Base-by-base conservation (phyloP, 441 rosid genomes). In the Gossypium davidsonii region DNA sequence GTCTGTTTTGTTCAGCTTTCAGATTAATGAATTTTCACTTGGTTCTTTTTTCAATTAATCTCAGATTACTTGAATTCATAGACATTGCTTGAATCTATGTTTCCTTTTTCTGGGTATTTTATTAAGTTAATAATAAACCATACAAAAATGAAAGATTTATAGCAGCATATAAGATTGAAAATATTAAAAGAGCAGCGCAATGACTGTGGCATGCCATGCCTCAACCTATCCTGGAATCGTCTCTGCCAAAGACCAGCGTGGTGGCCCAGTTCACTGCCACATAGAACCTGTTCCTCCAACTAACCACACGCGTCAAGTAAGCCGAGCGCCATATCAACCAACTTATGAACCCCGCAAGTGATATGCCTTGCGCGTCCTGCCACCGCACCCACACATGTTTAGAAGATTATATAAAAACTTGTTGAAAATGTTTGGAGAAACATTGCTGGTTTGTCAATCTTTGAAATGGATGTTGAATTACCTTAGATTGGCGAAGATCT, bases 251-350 rank as follows among this genome's bases (percentile, higher is more conserved):
- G 62, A 88, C 90, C n/a, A 94, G 64, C 17, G 98, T 92, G 8
- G 98, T 94, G 8, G 89, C 88, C 97, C 96, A 92, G 77, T 92
- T 92, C 61, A 92, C 86, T 0, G 88, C 94, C 34, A 92, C 97
- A 21, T 89, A 92, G 79, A 94, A 82, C 78, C 97, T 79, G 83
- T 94, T 94, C 83, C 98, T 88, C 97, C 94, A 94, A 79, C 98
- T 92, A 2, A 94, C 76, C 17, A 94, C 98, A 3, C 98, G 89
- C 8, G 97, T 92, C 63, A 94, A 88, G 71, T 94, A 91, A 9
- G 97, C 98, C 20, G 97, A 94, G 3, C 93, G 87, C 98, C 99
- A 94, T 17, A 92, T 79, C 62, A 94, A 68, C 90, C 92, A 92
- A 85, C 98, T 94, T 1, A 83, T 34, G 63, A 92, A 91, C 42